Evolutionary conservation across 352 stramenopile genomes (phyloP).

Genomic region (Phytopythium litorale): DNA sequence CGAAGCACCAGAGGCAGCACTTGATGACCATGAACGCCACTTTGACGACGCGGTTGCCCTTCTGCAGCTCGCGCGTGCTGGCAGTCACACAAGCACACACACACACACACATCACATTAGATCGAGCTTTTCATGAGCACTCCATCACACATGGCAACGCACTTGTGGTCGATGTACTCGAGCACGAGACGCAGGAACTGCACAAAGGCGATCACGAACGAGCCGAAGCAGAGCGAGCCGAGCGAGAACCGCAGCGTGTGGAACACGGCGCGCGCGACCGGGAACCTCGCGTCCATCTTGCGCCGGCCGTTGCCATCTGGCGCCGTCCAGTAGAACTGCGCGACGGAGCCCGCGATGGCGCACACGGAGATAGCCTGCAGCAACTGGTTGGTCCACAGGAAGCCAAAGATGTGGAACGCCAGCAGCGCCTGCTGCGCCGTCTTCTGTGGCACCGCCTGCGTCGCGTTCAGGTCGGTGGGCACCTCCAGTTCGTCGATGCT

Average conservation of each 20-base stretch:
- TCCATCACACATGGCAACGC: slow-evolving; percentile 16
- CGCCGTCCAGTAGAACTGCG: slow-evolving; percentile 92
- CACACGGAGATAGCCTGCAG: slow-evolving; percentile 95
- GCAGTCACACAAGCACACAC: background rate
- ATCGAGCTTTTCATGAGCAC: background rate
- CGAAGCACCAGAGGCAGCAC: slow-evolving; percentile 95
- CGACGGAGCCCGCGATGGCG: slow-evolving; percentile 88
- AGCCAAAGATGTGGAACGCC: slow-evolving; percentile 91
- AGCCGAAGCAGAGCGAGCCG: slow-evolving; percentile 95
- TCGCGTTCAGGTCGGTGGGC: slow-evolving; percentile 21
- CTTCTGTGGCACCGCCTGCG: slow-evolving; percentile 32
- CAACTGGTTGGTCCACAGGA: slow-evolving; percentile 96
- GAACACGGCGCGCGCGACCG: slow-evolving; percentile 51
- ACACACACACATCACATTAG: background rate
- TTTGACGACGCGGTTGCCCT: slow-evolving; percentile 73
- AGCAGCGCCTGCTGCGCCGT: slow-evolving; percentile 53
- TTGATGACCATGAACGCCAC: slow-evolving; percentile 73
- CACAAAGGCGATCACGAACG: slow-evolving; percentile 96
- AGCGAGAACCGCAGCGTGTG: slow-evolving; percentile 88
- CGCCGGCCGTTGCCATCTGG: slow-evolving; percentile 28
- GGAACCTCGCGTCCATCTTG: slow-evolving; percentile 49
- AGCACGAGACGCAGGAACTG: slow-evolving; percentile 93
- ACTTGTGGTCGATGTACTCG: slow-evolving; percentile 94
- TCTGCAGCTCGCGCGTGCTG: slow-evolving; percentile 74
- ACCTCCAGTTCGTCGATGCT: background rate